A percentile compares a stretch with the other conserved stretches of the same genome.
phyloP scores from a whole-genome alignment of 768 basidiomycete genomes.

The Boletus vermiculosoides region DNA sequence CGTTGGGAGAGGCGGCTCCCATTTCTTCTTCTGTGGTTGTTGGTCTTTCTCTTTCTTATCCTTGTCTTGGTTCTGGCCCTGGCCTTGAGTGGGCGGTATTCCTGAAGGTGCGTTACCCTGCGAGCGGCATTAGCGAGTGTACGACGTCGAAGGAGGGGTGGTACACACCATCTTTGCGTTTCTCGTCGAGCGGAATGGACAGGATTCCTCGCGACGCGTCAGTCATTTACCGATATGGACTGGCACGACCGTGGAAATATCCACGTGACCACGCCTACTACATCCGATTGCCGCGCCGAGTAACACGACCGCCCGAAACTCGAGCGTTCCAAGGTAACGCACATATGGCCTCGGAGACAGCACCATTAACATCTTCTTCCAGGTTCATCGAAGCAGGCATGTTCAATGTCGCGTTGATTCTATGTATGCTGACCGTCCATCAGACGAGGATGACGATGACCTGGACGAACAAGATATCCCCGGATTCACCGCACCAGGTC shows the following conservation, averaged over 20 bases:
- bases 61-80: slow-evolving; percentile 47
- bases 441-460: slow-evolving; percentile 74
- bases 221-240: slow-evolving; percentile 41
- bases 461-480: slow-evolving; percentile 81
- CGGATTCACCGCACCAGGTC: slow-evolving; percentile 66
- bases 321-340: not conserved
- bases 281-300: slow-evolving; percentile 17
- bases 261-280: slow-evolving; percentile 19
- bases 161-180: slow-evolving; percentile 25
- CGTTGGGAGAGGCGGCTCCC: slow-evolving; percentile 97
- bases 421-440: slow-evolving; percentile 2
- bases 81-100: slow-evolving; percentile 33
- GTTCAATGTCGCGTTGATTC: not conserved
- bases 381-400: slow-evolving; percentile 81
- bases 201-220: slow-evolving; percentile 46
- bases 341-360: slow-evolving; percentile 32
- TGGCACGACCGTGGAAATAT: slow-evolving; percentile 26
- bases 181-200: slow-evolving; percentile 2
- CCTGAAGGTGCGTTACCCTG: slow-evolving; percentile 81
- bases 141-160: not conserved
- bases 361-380: slow-evolving; percentile 60
- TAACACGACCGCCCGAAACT: not conserved
- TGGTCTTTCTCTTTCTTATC: slow-evolving; percentile 42
- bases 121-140: slow-evolving; percentile 6
- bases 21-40: slow-evolving; percentile 80